phyloP scores from a whole-genome alignment of 1,284 basidiomycete species.

The Jaminaea rosea region DNA sequence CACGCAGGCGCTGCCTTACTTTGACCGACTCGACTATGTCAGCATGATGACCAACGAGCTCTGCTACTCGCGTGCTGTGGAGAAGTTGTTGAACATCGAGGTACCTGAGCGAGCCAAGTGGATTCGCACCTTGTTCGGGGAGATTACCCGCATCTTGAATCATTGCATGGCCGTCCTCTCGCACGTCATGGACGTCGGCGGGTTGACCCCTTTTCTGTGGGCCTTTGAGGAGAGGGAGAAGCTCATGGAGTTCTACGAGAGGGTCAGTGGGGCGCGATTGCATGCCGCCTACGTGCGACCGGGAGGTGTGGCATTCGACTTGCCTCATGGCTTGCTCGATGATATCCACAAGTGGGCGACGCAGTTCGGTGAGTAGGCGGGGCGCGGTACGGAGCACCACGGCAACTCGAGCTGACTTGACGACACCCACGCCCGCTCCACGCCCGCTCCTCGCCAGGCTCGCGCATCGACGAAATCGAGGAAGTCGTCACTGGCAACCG shows the following conservation, averaged over 20 bases:
- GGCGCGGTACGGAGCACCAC: no score
- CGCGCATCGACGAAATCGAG: constrained; percentile 90
- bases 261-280: constrained; percentile 91
- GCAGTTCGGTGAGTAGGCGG: no score
- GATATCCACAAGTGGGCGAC: constrained; percentile 98
- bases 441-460: no score
- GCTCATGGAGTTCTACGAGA: constrained; percentile 99
- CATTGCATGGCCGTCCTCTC: constrained; percentile 97
- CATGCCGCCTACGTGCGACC: constrained; percentile 97
- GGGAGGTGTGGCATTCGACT: constrained; percentile 93
- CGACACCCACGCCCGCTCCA: no score
- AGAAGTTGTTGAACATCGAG: constrained; percentile 96
- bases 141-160: constrained; percentile 92
- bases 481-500: constrained; percentile 95
- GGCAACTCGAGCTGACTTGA: no score
- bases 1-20: constrained; percentile 95
- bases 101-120: constrained; percentile 98
- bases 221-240: constrained; percentile 99
- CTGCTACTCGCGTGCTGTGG: constrained; percentile 91
- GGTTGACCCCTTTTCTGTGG: constrained; percentile 97
- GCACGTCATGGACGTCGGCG: constrained; percentile 68
- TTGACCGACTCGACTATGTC: constrained; percentile 97
- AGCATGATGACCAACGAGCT: constrained; percentile 67
- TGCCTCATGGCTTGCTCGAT: constrained; percentile 89
- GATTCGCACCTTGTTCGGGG: constrained; percentile 94